phyloP scores from a whole-genome alignment of 257 asterid genomes.

The Galeopsis tetrahit region DNA sequence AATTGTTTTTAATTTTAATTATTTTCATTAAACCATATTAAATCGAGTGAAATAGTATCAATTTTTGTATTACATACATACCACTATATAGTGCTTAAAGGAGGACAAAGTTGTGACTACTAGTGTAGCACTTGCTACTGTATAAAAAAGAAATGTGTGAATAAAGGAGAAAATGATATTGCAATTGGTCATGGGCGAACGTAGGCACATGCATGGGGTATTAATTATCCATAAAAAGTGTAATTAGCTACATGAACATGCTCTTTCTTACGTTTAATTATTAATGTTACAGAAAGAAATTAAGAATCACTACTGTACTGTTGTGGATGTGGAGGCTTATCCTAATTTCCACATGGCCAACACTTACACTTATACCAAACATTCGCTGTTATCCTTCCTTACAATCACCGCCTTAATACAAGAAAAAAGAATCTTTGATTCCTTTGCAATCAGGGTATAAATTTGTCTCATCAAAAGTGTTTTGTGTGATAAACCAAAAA shows the following conservation, averaged over 20 bases:
- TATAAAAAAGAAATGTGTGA: not conserved
- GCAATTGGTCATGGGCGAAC: slow-evolving; percentile 5
- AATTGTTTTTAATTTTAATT: too few species aligned
- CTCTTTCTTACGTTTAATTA: not conserved
- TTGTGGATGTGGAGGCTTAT: not conserved
- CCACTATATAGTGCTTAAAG: not conserved
- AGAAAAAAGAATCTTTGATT: not conserved
- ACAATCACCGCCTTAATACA: not conserved
- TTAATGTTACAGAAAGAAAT: too few species aligned
- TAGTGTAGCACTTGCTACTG: not conserved
- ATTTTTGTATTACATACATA: too few species aligned
- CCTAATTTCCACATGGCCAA: slow-evolving; percentile 39
- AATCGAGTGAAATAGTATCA: too few species aligned
- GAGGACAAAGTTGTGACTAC: not conserved
- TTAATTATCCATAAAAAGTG: slow-evolving; percentile 17
- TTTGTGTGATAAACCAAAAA: too few species aligned
- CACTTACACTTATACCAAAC: slow-evolving; percentile 21
- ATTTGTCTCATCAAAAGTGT: not conserved
- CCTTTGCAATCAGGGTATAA: not conserved
- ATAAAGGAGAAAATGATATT: not conserved
- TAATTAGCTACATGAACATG: slow-evolving; percentile 17
- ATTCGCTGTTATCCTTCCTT: slow-evolving; percentile 31
- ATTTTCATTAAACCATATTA: too few species aligned
- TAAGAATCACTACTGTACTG: too few species aligned
- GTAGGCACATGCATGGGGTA: not conserved